phyloP scores from a whole-genome alignment of 2,329 filamentous ascomycete genomes.

The Hymenoscyphus repandus region DNA sequence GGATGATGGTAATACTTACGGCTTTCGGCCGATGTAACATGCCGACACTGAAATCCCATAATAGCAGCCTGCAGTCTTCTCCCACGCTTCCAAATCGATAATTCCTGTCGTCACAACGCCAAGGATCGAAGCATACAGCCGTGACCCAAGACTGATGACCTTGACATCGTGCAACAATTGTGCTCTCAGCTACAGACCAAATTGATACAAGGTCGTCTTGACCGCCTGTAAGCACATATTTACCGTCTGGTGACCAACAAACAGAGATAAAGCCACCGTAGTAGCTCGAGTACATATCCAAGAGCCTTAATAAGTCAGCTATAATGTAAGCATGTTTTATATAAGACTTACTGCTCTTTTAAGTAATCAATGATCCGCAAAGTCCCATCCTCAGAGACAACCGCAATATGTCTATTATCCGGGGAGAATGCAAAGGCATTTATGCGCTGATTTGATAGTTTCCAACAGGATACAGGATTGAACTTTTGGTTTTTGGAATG shows the following conservation, averaged over 20 bases:
- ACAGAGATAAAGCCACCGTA: slow-evolving; percentile 91
- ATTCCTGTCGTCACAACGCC: slow-evolving; percentile 91
- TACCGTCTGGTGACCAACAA: slow-evolving; percentile 95
- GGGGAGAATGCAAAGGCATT: slow-evolving; percentile 92
- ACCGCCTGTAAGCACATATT: slow-evolving; percentile 90
- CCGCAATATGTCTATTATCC: slow-evolving; percentile 77
- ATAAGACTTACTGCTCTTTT: slow-evolving; percentile 68
- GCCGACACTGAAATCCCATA: slow-evolving; percentile 97
- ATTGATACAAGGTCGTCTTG: slow-evolving; percentile 96
- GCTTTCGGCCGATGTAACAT: slow-evolving; percentile 91
- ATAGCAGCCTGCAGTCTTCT: slow-evolving; percentile 80
- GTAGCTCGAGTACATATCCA: slow-evolving; percentile 84
- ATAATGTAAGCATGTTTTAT: neutral
- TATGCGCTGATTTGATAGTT: slow-evolving; percentile 82
- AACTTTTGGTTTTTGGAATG: slow-evolving; percentile 89
- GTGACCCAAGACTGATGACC: slow-evolving; percentile 97
- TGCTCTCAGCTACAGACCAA: slow-evolving; percentile 81
- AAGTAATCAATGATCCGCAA: slow-evolving; percentile 89
- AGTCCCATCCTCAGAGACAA: slow-evolving; percentile 87
- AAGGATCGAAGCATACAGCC: slow-evolving; percentile 89
- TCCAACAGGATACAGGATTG: slow-evolving; percentile 91
- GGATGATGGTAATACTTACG: slow-evolving; percentile 42
- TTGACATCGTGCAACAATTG: slow-evolving; percentile 85
- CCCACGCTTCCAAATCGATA: slow-evolving; percentile 96
- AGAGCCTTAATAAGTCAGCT: slow-evolving; percentile 49